Base-by-base conservation (phyloP, 2,329 filamentous ascomycete genomes). In the Pseudogymnoascus sp. region DNA sequence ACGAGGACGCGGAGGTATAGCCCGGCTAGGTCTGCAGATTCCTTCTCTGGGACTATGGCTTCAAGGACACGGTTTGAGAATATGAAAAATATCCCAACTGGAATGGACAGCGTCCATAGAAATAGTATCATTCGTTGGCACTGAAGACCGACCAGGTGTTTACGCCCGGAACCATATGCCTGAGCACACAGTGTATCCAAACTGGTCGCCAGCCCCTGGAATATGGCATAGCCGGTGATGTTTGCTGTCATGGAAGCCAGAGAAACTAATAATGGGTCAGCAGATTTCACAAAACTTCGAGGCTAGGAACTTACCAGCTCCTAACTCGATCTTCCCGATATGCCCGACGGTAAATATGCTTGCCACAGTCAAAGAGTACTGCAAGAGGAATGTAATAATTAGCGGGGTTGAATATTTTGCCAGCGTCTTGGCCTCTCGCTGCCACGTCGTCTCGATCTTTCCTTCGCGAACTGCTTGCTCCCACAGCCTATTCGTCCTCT, bases 141-240 rank as follows among this genome's bases (percentile, higher is more conserved):
- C 69, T 94, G 90, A 60, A 94, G 73, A 1, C 90, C 93, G 62
- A 97, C 93, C 4, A 97, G 83, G 67, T 92, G 89, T 71, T 89
- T 95, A 72, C 88, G 89, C 0, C 93, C 93, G 0, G 90, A 95
- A 2, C 94, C 93, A 71, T 95, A 97, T 0, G 94, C 93, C 74
- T 97, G 93, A 0, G 93, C 85, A 73, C 93, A 97, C 2, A 97
- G 84, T 0, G 93, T 97, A 74, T 97, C 93, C 37, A 97, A 79
- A 65, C 88, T 90, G 4, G 93, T 97, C 1, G 92, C 88, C 12
- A 97, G 80, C n/a, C 92, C 89, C 70, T 92, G 88, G 70, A 90
- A 88, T 14, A 90, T 85, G 0, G 87, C 88, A 68, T 89, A 87
- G 62, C 88, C 90, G 12, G 84, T 89, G 67, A 94, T 92, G 65